Percentiles rank a stretch among this genome's conserved stretches.
Evolutionary conservation across 805 yeast genomes (phyloP).

Genomic region (Lipomyces anomalus): DNA sequence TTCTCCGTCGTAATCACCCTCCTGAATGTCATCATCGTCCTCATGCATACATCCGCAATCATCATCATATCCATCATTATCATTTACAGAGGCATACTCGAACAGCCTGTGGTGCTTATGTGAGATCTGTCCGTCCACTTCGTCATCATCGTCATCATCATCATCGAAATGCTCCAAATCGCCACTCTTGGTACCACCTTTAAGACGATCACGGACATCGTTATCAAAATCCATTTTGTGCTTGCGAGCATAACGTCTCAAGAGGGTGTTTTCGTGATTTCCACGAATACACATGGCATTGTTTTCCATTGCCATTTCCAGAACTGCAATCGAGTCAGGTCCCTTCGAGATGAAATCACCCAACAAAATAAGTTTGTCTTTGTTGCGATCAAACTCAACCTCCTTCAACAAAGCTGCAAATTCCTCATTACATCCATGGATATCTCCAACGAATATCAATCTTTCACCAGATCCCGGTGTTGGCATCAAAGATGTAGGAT

Average conservation of each 20-base stretch:
- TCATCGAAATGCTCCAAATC: conserved; percentile 30
- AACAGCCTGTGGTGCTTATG: not conserved
- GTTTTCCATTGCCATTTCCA: conserved; percentile 57
- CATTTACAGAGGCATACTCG: not conserved
- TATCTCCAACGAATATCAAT: conserved; percentile 72
- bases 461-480: conserved; percentile 30
- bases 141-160: conserved; percentile 20
- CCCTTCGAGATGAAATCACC: conserved; percentile 91
- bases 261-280: conserved; percentile 74
- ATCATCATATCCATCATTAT: conserved; percentile 9
- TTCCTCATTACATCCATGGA: conserved; percentile 70
- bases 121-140: not conserved
- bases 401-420: conserved; percentile 49
- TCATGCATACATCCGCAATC: conserved; percentile 22
- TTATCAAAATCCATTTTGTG: conserved; percentile 41
- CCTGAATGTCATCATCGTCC: conserved; percentile 21
- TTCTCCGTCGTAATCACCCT: conserved; percentile 18
- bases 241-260: conserved; percentile 57
- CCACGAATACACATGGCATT: conserved; percentile 74
- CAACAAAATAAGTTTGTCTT: conserved; percentile 59
- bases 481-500: conserved; percentile 10
- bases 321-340: conserved; percentile 60
- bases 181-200: conserved; percentile 20
- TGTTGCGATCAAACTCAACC: conserved; percentile 40
- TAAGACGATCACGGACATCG: conserved; percentile 22